Percentiles rank a stretch among this genome's conserved stretches.
phyloP scores from a whole-genome alignment of 139 green algal species.

The Micractinium sp. region DNA sequence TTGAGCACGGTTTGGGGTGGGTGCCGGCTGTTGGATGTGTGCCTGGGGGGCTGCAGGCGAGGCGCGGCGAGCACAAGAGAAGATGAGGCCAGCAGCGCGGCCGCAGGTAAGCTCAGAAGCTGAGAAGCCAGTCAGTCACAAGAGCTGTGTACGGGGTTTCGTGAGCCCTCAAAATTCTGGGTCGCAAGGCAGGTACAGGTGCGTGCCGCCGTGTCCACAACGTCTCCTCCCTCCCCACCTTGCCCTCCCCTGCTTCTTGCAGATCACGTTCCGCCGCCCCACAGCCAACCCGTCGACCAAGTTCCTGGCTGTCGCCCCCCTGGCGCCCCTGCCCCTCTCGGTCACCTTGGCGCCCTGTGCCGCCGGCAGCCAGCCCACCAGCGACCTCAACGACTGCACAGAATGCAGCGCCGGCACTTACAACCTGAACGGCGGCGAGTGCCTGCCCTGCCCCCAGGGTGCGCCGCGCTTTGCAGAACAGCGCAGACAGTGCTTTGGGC shows the following conservation, averaged over 20 bases:
- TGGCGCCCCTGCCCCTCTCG: background rate
- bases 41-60: too few relatives aligned
- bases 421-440: conserved; percentile 33
- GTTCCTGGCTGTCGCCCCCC: background rate
- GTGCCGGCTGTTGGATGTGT: too few relatives aligned
- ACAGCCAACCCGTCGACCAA: background rate
- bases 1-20: too few relatives aligned
- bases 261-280: background rate
- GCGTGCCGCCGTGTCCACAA: background rate
- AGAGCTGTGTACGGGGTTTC: too few relatives aligned
- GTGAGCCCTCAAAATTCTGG: too few relatives aligned
- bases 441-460: conserved; percentile 39
- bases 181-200: too few relatives aligned
- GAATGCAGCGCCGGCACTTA: conserved; percentile 34
- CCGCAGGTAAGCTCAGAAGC: too few relatives aligned
- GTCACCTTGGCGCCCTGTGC: conserved; percentile 27
- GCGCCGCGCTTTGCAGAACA: too few relatives aligned
- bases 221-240: background rate
- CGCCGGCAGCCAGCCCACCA: conserved; percentile 23
- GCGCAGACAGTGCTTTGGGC: too few relatives aligned
- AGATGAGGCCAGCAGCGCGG: too few relatives aligned
- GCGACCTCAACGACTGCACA: conserved; percentile 18
- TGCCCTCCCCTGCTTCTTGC: background rate
- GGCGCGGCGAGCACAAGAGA: too few relatives aligned
- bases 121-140: too few relatives aligned